A percentile compares a stretch with the other conserved stretches of the same genome.
These are phyloP conservation scores for Lathyrus sativus DNA, from an alignment of 306 rosid genomes.

Conservation along the genomic window DNA sequence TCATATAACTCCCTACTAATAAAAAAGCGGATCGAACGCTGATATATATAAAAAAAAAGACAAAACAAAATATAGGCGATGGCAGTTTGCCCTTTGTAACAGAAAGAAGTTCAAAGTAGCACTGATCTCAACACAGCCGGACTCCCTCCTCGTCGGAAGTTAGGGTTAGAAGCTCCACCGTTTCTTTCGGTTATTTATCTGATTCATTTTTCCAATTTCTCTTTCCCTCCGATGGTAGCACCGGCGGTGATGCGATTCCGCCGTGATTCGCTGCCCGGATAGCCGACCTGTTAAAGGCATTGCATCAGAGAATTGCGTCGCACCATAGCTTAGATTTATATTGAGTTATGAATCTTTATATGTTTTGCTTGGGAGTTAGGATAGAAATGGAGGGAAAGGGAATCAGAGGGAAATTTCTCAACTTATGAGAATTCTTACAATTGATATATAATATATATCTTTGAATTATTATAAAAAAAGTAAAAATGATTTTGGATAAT, in stretches of 20 bases:
- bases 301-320: neutral
- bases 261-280: neutral
- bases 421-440: neutral
- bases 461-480: too few relatives aligned
- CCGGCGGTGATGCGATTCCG: neutral
- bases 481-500: neutral
- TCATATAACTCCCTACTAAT: too few relatives aligned
- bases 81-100: neutral
- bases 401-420: neutral
- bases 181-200: neutral
- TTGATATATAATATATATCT: neutral
- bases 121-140: neutral
- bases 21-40: too few relatives aligned
- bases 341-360: neutral
- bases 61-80: neutral
- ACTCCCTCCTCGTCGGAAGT: neutral
- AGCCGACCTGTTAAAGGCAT: neutral
- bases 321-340: neutral
- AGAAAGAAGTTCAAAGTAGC: neutral
- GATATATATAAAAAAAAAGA: neutral
- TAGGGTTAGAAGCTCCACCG: neutral
- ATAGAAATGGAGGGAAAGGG: neutral
- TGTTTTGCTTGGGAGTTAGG: neutral
- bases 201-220: neutral
- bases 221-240: neutral